These are phyloP conservation scores for Macrolepiota albuminosa DNA, from an alignment of 768 basidiomycete species.

Conservation along the genomic window DNA sequence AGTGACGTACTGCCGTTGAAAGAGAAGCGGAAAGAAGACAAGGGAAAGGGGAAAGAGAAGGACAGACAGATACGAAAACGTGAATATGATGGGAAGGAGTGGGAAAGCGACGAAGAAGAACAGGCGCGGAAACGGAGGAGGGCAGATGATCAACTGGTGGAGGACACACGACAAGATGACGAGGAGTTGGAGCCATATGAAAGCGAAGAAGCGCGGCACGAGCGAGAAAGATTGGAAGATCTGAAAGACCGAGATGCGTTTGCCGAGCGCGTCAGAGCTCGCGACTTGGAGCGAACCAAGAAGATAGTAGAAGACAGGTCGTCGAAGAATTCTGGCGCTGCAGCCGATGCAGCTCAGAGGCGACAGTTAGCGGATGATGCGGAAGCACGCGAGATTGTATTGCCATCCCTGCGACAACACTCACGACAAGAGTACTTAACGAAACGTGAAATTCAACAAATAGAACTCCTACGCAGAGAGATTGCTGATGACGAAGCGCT, in stretches of 20 bases:
- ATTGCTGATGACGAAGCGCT: constrained; percentile 92
- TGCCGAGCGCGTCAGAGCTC: constrained; percentile 77
- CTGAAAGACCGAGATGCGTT: constrained; percentile 89
- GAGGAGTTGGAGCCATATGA: constrained; percentile 47
- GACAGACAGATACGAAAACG: constrained; percentile 74
- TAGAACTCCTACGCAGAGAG: constrained; percentile 88
- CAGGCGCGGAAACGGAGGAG: constrained; percentile 60
- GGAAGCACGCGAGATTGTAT: constrained; percentile 45
- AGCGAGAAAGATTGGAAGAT: constrained; percentile 75
- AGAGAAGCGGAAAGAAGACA: constrained; percentile 44
- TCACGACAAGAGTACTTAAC: constrained; percentile 95
- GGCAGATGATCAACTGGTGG: constrained; percentile 36
- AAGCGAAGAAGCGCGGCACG: constrained; percentile 66
- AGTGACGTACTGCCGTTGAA: constrained; percentile 37
- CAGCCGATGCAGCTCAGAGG: constrained; percentile 79
- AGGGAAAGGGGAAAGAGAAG: constrained; percentile 41
- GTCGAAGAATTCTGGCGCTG: constrained; percentile 65
- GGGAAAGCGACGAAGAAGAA: constrained; percentile 92
- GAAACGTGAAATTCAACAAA: constrained; percentile 94
- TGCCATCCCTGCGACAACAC: constrained; percentile 76
- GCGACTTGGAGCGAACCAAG: constrained; percentile 83
- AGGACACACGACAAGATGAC: constrained; percentile 31
- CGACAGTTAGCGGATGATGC: constrained; percentile 78
- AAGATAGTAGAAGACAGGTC: constrained; percentile 91
- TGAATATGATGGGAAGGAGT: constrained; percentile 75